Conservation (phyloP, 768 basidiomycete species). For the Myochromella boudieri region DNA sequence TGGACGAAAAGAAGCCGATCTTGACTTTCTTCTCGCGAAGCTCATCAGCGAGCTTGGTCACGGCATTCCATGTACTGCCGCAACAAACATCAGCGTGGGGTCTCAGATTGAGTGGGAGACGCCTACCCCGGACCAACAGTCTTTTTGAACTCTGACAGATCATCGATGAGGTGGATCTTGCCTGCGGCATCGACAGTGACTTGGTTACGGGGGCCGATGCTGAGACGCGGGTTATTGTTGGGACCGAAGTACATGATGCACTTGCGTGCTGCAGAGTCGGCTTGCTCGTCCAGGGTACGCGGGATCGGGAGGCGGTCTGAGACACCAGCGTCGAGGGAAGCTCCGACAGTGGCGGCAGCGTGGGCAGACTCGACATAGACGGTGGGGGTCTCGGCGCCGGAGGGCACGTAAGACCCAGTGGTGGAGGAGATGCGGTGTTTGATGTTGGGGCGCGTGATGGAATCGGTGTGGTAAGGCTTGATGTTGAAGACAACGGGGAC, state of each 20-base stretch:
- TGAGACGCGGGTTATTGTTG: conserved; percentile 79
- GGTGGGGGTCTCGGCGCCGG: conserved; percentile 76
- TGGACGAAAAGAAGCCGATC: conserved; percentile 93
- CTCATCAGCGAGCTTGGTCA: conserved; percentile 80
- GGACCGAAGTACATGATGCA: conserved; percentile 83
- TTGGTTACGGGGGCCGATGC: conserved; percentile 81
- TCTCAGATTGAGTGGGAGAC: not conserved
- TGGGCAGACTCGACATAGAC: conserved; percentile 63
- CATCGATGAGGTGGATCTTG: conserved; percentile 84
- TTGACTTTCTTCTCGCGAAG: conserved; percentile 84
- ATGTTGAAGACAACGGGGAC: conserved; percentile 87
- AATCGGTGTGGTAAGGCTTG: conserved; percentile 81
- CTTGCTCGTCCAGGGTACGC: conserved; percentile 80
- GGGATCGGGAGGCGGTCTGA: conserved; percentile 66
- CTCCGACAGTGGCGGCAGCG: conserved; percentile 35
- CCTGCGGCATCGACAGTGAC: conserved; percentile 87
- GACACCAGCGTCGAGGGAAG: conserved; percentile 42
- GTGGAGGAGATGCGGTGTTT: conserved; percentile 84
- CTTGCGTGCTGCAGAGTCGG: conserved; percentile 85
- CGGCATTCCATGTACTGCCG: conserved; percentile 73
- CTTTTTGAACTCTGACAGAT: conserved; percentile 73
- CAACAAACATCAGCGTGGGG: not conserved
- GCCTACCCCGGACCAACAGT: conserved; percentile 62
- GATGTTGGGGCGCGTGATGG: conserved; percentile 73
- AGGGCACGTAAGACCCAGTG: conserved; percentile 74